phyloP scores from a whole-genome alignment of 2,329 filamentous ascomycete genomes.

The Colletotrichum camelliae region DNA sequence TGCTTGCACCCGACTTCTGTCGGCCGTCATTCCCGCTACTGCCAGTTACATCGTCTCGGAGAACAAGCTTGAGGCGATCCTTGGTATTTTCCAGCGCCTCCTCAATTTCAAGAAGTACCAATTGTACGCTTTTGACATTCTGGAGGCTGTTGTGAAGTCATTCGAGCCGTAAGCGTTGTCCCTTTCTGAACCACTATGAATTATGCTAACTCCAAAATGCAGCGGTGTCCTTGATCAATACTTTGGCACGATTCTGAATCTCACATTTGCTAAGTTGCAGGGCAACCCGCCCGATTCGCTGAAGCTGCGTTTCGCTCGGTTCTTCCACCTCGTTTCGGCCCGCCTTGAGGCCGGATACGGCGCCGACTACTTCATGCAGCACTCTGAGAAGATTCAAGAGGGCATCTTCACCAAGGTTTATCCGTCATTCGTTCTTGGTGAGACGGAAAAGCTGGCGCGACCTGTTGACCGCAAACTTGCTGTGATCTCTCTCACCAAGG shows the following conservation, averaged over 20 bases:
- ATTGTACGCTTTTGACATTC: constrained; percentile 83
- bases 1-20: constrained; percentile 83
- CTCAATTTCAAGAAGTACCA: constrained; percentile 84
- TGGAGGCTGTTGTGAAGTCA: constrained; percentile 78
- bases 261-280: constrained; percentile 82
- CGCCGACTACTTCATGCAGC: constrained; percentile 87
- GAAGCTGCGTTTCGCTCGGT: constrained; percentile 85
- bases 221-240: constrained; percentile 74
- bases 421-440: constrained; percentile 82
- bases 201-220: constrained; percentile 2
- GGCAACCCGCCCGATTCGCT: constrained; percentile 75
- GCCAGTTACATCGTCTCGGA: constrained; percentile 74
- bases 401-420: constrained; percentile 87
- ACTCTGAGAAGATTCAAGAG: constrained; percentile 82
- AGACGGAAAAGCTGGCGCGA: constrained; percentile 85
- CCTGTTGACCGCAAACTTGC: constrained; percentile 93
- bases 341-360: constrained; percentile 81
- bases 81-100: constrained; percentile 96
- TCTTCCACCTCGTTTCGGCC: constrained; percentile 92
- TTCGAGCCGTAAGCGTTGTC: constrained; percentile 69
- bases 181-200: not conserved
- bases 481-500: constrained; percentile 92
- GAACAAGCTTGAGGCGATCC: constrained; percentile 83
- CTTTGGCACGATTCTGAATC: constrained; percentile 78
- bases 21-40: constrained; percentile 82